A percentile compares a stretch with the other conserved stretches of the same genome.
Conservation (phyloP, 2,329 filamentous ascomycete species). For the Microcyclospora pomicola region DNA sequence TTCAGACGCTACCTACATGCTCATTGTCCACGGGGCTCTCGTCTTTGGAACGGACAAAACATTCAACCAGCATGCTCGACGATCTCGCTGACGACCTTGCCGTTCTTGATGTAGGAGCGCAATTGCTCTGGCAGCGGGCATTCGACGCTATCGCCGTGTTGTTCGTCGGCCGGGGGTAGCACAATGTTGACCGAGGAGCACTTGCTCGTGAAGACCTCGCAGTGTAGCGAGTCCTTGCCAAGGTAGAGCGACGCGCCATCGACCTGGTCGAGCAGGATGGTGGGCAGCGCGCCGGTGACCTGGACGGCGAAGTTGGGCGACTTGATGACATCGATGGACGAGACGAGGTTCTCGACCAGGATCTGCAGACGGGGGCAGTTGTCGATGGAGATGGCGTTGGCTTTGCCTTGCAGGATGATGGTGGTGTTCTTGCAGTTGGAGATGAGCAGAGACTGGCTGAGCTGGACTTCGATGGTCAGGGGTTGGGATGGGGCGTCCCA, state of each 20-base stretch:
- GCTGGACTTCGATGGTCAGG: slow-evolving; percentile 66
- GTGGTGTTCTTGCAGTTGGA: slow-evolving; percentile 84
- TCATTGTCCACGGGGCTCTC: no score
- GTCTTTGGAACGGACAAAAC: not conserved
- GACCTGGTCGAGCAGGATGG: slow-evolving; percentile 81
- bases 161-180: slow-evolving; percentile 51
- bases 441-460: slow-evolving; percentile 83
- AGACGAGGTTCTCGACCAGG: slow-evolving; percentile 78
- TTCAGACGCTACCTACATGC: no score
- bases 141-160: slow-evolving; percentile 74
- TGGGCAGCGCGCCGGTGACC: slow-evolving; percentile 72
- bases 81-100: slow-evolving; percentile 77
- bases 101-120: slow-evolving; percentile 63
- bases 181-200: slow-evolving; percentile 78
- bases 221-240: slow-evolving; percentile 59
- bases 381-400: slow-evolving; percentile 91
- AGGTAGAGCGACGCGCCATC: slow-evolving; percentile 84
- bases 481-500: slow-evolving; percentile 63
- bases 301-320: slow-evolving; percentile 78
- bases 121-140: slow-evolving; percentile 82
- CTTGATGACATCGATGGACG: slow-evolving; percentile 89
- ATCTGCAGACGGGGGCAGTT: slow-evolving; percentile 75
- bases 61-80: slow-evolving; percentile 76
- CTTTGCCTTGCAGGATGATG: slow-evolving; percentile 80
- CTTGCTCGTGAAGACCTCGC: slow-evolving; percentile 84